These are phyloP conservation scores for Cystobasidium tubakii DNA, from an alignment of 768 basidiomycete species.

Conservation along the genomic window DNA sequence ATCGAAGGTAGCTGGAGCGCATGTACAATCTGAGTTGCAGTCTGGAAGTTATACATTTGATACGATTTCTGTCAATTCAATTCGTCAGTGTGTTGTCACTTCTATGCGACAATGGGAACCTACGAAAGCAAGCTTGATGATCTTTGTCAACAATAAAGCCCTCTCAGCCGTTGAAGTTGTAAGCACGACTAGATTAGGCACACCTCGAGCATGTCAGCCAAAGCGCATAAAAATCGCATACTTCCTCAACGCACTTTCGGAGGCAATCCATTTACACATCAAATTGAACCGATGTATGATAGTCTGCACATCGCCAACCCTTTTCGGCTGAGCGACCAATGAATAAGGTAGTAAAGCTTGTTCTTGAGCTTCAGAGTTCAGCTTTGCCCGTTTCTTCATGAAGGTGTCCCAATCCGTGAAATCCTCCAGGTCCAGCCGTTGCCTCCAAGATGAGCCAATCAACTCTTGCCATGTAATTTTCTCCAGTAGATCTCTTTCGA, in stretches of 20 bases:
- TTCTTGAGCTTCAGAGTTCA: slow-evolving; percentile 10
- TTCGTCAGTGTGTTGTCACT: background rate
- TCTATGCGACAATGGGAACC: slow-evolving; percentile 44
- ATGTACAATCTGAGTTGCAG: slow-evolving; percentile 70
- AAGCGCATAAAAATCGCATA: background rate
- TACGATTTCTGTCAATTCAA: slow-evolving; percentile 64
- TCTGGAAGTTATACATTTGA: slow-evolving; percentile 67
- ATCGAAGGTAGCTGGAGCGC: slow-evolving; percentile 70
- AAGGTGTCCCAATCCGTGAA: slow-evolving; percentile 78
- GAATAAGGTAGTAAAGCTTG: background rate
- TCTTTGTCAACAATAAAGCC: slow-evolving; percentile 63
- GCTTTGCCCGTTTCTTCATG: slow-evolving; percentile 64
- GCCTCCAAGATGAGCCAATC: slow-evolving; percentile 35
- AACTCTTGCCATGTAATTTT: slow-evolving; percentile 74
- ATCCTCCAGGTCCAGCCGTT: slow-evolving; percentile 51
- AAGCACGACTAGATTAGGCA: slow-evolving; percentile 56
- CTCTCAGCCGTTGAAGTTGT: slow-evolving; percentile 60
- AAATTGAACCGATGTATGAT: slow-evolving; percentile 78
- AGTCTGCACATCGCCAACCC: slow-evolving; percentile 43
- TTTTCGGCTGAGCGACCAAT: background rate
- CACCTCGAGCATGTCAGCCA: too few relatives aligned
- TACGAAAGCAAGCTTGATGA: slow-evolving; percentile 81
- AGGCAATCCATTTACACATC: slow-evolving; percentile 69
- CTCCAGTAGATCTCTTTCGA: slow-evolving; percentile 80
- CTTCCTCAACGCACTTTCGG: slow-evolving; percentile 54